Conservation (phyloP, 139 green algal genomes). For the Chlorella vulgaris region DNA sequence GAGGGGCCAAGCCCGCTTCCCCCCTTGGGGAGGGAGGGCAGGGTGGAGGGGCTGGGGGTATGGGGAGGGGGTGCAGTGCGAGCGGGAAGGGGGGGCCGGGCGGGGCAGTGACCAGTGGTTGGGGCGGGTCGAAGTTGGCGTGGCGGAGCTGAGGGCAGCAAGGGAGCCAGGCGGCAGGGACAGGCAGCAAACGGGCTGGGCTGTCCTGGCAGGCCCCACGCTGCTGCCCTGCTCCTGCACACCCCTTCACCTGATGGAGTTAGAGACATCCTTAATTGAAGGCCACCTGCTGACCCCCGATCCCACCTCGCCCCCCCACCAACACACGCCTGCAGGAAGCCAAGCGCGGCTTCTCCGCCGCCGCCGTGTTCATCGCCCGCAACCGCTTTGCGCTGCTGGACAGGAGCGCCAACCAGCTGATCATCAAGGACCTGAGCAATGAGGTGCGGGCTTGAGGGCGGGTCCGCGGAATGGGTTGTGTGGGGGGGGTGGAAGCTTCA, state of each 20-base stretch:
- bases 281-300: no score
- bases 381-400: slow-evolving; percentile 99
- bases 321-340: slow-evolving; percentile 67
- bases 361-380: slow-evolving; percentile 96
- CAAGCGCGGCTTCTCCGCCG: slow-evolving; percentile 80
- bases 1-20: no score
- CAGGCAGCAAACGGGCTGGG: no score
- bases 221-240: not conserved
- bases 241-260: no score
- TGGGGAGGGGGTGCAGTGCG: not conserved
- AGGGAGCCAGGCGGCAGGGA: no score
- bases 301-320: not conserved
- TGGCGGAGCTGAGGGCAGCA: no score
- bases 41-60: not conserved
- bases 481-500: not conserved
- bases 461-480: not conserved
- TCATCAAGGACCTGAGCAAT: slow-evolving; percentile 98
- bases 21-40: not conserved
- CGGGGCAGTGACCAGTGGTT: no score
- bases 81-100: not conserved
- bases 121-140: no score
- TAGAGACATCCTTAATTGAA: no score
- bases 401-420: slow-evolving; percentile 76
- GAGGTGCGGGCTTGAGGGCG: slow-evolving; percentile 74
- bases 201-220: no score